These are phyloP conservation scores for Ballota nigra DNA, from an alignment of 257 asterid genomes.

Conservation along the genomic window DNA sequence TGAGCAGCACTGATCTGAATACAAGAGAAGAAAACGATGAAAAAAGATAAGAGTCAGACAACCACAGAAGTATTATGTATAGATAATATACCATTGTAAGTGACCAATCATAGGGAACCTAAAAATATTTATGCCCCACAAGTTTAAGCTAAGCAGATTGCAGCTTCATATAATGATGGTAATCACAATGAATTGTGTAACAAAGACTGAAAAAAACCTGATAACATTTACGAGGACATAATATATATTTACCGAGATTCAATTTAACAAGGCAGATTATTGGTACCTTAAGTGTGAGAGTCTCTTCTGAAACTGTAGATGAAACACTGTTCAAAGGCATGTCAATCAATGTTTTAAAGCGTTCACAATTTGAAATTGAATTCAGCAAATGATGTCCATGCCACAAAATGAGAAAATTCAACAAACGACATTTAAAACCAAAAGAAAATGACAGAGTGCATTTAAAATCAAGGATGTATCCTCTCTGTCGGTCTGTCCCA, in stretches of 20 bases:
- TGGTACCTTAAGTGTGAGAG: slow-evolving; percentile 79
- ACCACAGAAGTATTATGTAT: no score
- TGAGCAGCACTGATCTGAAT: slow-evolving; percentile 71
- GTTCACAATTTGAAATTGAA: not conserved
- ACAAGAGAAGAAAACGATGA: slow-evolving; percentile 4
- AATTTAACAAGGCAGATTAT: not conserved
- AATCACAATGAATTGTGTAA: not conserved
- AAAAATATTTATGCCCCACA: not conserved
- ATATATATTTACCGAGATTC: not conserved
- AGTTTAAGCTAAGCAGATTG: not conserved
- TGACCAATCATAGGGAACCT: not conserved
- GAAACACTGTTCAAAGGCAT: slow-evolving; percentile 94
- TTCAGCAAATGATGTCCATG: not conserved
- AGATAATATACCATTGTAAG: not conserved
- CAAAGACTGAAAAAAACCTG: not conserved
- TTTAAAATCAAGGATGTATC: not conserved
- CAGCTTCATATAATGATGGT: not conserved
- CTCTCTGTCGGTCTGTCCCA: not conserved
- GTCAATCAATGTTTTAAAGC: slow-evolving; percentile 83
- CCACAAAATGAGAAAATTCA: slow-evolving; percentile 6
- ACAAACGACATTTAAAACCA: not conserved
- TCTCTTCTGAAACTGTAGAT: slow-evolving; percentile 83
- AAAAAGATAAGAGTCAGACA: slow-evolving; percentile 5
- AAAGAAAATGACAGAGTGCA: not conserved
- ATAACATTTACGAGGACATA: not conserved